Percentiles rank a stretch among this genome's conserved stretches.
phyloP scores from a whole-genome alignment of 2,329 filamentous ascomycete genomes.

The Didymella sp. region DNA sequence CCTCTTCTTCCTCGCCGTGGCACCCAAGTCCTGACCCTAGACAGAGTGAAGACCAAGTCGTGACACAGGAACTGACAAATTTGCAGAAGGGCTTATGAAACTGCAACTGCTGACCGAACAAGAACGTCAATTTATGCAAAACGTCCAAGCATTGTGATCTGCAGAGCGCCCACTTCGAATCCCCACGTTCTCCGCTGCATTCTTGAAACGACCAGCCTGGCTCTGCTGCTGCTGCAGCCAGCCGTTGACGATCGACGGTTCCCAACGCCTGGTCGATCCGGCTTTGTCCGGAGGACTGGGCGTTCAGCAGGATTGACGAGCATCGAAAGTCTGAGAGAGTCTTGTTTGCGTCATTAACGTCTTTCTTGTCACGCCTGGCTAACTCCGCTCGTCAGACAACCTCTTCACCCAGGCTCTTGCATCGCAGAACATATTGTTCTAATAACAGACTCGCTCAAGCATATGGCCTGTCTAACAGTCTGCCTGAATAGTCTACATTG shows the following conservation, averaged over 20 bases:
- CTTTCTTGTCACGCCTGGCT: not conserved
- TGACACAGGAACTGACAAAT: slow-evolving; percentile 4
- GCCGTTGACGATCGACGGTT: slow-evolving; percentile 9
- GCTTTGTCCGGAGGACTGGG: not conserved
- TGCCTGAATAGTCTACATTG: too few species aligned
- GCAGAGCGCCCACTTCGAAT: slow-evolving; percentile 9
- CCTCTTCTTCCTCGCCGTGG: not conserved
- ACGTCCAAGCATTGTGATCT: slow-evolving; percentile 10
- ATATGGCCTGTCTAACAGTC: too few species aligned
- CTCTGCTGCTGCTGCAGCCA: not conserved
- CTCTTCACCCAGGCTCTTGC: not conserved
- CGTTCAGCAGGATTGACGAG: not conserved
- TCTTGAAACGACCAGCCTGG: slow-evolving; percentile 4
- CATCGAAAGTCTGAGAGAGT: not conserved
- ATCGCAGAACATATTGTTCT: not conserved
- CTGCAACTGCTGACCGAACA: not conserved
- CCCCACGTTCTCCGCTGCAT: slow-evolving; percentile 14
- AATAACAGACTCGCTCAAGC: not conserved
- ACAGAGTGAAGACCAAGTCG: slow-evolving; percentile 1
- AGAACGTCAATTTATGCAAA: slow-evolving; percentile 10
- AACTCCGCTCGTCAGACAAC: not conserved
- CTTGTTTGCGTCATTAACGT: not conserved
- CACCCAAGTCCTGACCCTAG: not conserved
- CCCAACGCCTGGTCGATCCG: slow-evolving; percentile 4
- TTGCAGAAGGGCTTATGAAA: slow-evolving; percentile 1